phyloP scores from a whole-genome alignment of 2,329 filamentous ascomycete species.

The Fusarium denticulatum region DNA sequence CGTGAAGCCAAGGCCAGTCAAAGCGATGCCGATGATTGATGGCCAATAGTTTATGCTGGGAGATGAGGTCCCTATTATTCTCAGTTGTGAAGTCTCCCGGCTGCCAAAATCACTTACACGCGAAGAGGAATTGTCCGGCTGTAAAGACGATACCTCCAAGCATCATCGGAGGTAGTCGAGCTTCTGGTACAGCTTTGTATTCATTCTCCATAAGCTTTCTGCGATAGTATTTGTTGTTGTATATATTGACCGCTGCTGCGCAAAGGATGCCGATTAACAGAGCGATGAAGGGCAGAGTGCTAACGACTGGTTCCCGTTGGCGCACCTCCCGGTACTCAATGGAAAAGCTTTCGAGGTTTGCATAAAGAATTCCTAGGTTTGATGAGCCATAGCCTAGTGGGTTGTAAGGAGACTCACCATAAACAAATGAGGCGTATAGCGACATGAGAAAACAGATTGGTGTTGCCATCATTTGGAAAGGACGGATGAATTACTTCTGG shows the following conservation, averaged over 20 bases:
- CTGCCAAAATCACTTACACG: neutral
- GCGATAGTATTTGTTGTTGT: neutral
- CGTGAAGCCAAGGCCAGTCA: neutral
- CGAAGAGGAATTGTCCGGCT: neutral
- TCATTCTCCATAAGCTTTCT: neutral
- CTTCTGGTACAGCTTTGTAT: neutral
- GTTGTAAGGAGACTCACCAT: neutral
- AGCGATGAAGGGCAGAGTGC: neutral
- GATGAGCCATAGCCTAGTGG: accelerated
- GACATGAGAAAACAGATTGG: neutral
- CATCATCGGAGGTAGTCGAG: neutral
- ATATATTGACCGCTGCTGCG: neutral
- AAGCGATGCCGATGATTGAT: neutral
- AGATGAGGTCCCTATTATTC: neutral
- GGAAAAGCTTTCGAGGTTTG: neutral
- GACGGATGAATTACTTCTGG: neutral
- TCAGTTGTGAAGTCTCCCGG: no score
- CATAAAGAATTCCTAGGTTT: neutral
- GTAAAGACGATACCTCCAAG: neutral
- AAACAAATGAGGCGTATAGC: neutral
- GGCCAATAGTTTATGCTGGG: neutral
- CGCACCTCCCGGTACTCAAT: neutral
- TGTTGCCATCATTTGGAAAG: neutral
- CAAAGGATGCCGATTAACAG: neutral
- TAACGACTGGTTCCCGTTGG: neutral